Conservation (phyloP, 495 filamentous ascomycete species). For the Hypoxylon intermedium region DNA sequence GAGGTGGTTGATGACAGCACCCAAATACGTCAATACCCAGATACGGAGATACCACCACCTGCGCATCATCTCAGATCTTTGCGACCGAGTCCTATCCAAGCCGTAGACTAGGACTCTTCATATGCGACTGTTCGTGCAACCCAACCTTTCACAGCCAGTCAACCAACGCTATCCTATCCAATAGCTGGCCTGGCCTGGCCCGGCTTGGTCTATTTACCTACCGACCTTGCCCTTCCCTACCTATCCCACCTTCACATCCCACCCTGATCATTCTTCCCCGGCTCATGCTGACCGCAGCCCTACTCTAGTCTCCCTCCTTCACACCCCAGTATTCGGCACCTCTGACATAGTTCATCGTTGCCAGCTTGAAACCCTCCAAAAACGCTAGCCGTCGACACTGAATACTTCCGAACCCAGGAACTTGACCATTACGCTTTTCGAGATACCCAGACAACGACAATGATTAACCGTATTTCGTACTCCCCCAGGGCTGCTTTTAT, state of each 20-base stretch:
- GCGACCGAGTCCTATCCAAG: constrained; percentile 28
- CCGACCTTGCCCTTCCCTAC: constrained; percentile 22
- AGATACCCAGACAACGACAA: constrained; percentile 47
- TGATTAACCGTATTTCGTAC: constrained; percentile 58
- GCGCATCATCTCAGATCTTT: constrained; percentile 30
- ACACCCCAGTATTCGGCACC: constrained; percentile 25
- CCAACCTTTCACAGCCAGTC: constrained; percentile 19
- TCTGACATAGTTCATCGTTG: constrained; percentile 14
- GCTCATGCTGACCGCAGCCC: constrained; percentile 38
- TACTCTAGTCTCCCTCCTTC: constrained; percentile 35
- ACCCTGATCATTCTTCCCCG: constrained; percentile 23
- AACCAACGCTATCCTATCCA: constrained; percentile 9
- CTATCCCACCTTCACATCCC: constrained; percentile 20
- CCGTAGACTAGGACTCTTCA: constrained; percentile 12
- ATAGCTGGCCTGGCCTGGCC: constrained; percentile 8
- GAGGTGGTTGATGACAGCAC: constrained; percentile 24
- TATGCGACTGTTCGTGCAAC: constrained; percentile 36
- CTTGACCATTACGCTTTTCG: constrained; percentile 18
- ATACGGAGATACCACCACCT: constrained; percentile 10
- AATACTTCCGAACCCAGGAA: constrained; percentile 18
- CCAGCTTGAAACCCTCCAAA: constrained; percentile 13
- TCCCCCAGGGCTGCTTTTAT: constrained; percentile 56
- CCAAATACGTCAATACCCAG: constrained; percentile 11
- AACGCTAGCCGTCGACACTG: constrained; percentile 15
- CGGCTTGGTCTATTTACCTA: not conserved